A percentile compares a stretch with the other conserved stretches of the same genome.
phyloP scores from a whole-genome alignment of 1,284 basidiomycete species.

The Puccinia polysora region DNA sequence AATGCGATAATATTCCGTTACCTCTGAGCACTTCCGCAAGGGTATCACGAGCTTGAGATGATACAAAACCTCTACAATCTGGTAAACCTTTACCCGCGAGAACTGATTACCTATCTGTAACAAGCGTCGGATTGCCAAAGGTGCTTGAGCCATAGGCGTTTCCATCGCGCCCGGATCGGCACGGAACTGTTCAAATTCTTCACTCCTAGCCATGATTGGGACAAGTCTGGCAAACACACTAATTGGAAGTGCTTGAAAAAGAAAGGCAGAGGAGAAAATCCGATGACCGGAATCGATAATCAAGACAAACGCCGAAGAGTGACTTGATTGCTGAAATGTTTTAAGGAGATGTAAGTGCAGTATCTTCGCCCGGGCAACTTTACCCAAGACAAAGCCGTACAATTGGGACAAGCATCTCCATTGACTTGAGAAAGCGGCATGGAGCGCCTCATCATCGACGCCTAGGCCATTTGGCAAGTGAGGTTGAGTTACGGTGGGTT shows the following conservation, averaged over 20 bases:
- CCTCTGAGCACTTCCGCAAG: constrained; percentile 51
- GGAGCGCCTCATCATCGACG: constrained; percentile 29
- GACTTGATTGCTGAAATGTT: constrained; percentile 56
- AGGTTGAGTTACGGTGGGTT: not conserved
- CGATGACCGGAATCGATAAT: constrained; percentile 58
- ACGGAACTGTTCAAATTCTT: constrained; percentile 59
- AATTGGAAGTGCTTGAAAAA: constrained; percentile 62
- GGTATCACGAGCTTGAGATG: constrained; percentile 61
- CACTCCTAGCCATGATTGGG: constrained; percentile 58
- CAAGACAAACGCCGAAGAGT: constrained; percentile 55
- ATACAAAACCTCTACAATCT: constrained; percentile 61
- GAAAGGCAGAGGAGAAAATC: constrained; percentile 61
- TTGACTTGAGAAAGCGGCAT: constrained; percentile 51
- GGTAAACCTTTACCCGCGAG: constrained; percentile 61
- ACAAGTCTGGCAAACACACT: constrained; percentile 62
- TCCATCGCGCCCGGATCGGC: constrained; percentile 56
- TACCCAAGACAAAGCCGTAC: constrained; percentile 66
- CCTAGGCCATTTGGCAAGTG: constrained; percentile 7
- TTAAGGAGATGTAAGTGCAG: constrained; percentile 62
- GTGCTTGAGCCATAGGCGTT: constrained; percentile 59
- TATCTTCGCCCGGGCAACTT: constrained; percentile 61
- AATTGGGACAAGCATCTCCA: constrained; percentile 63
- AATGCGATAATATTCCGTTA: constrained; percentile 29
- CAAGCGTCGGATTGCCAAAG: constrained; percentile 57
- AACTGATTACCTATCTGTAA: constrained; percentile 62